Conservation (phyloP, 2,329 filamentous ascomycete species). For the Arthrobotrys sinensis region DNA sequence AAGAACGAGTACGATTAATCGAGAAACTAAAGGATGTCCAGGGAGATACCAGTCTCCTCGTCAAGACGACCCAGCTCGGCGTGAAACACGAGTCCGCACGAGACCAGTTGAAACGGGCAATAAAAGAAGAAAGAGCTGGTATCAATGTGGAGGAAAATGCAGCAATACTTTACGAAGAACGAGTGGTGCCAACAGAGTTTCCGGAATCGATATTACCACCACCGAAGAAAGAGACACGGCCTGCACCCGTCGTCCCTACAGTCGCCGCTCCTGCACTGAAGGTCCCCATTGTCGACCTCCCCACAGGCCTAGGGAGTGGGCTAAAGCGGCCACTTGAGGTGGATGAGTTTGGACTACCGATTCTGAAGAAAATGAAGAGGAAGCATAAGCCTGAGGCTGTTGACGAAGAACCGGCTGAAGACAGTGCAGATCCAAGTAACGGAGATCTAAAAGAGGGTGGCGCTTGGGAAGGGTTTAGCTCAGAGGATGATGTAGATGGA, state of each 20-base stretch:
- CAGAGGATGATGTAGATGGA: conserved; percentile 54
- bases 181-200: conserved; percentile 54
- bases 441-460: conserved; percentile 65
- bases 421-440: conserved; percentile 61
- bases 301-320: conserved; percentile 76
- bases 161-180: conserved; percentile 72
- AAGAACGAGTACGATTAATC: conserved; percentile 87
- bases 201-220: conserved; percentile 44
- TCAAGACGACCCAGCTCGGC: conserved; percentile 83
- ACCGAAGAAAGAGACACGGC: conserved; percentile 34
- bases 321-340: conserved; percentile 88
- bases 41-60: conserved; percentile 84
- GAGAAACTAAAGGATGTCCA: conserved; percentile 84
- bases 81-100: conserved; percentile 80
- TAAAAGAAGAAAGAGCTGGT: conserved; percentile 78
- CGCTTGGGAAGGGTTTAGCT: conserved; percentile 62
- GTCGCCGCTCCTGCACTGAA: not conserved
- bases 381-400: conserved; percentile 71
- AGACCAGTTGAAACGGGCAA: conserved; percentile 76
- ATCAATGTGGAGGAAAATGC: conserved; percentile 69
- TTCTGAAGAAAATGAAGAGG: conserved; percentile 86
- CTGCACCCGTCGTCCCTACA: conserved; percentile 32
- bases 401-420: conserved; percentile 67
- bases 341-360: conserved; percentile 82
- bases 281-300: not conserved